Base-by-base conservation (phyloP, 371 early-diverging fungal species). In the Batrachochytrium dendrobatidis region DNA sequence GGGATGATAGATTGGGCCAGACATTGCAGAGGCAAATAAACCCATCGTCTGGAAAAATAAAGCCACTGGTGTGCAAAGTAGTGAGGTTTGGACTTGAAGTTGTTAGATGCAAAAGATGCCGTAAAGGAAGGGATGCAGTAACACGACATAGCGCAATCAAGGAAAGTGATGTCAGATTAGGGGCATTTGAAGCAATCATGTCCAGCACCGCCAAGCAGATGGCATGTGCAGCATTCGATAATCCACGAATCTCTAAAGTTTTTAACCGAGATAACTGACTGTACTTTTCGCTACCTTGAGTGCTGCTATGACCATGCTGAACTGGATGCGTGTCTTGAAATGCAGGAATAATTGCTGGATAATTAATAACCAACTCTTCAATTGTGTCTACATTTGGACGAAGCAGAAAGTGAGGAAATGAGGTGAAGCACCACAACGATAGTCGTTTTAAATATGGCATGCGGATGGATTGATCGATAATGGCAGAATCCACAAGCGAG, bases 121-220 rank as follows among this genome's bases (percentile, higher is more conserved):
- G 4, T n/a, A 5, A 3, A 28, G 24, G 51, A 3, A 51, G 5
- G n/a, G 51, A 32, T 24, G 51, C 24, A 2, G 4, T 51, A 17
- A 28, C 4, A 32, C 51, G 51, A 17, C 28, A 17, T 7, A 51
- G 5, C 5, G 51, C 51, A 3, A 30, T 32, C 12, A 51, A 3
- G n/a, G 30, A 3, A 7, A 51, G 4, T 3, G 2, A n/a, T 7
- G 28, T n/a, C 3, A 51, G 51, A 18, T 32, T 10, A 12, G 51
- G 51, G 3, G 3, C 5, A 3, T 3, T 24, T 28, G 3, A 3
- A 18, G 25, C 3, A 5, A 5, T 32, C 24, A 28, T 3, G n/a
- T 51, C 51, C 7, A 51, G 51, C 24, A 32, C 24, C n/a, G 24
- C 51, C 8, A 51, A n/a, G 51, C 51, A 51, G 28, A 51, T 24